A percentile compares a stretch with the other conserved stretches of the same genome.
phyloP scores from a whole-genome alignment of 306 rosid genomes.

The Prosopis cineraria region DNA sequence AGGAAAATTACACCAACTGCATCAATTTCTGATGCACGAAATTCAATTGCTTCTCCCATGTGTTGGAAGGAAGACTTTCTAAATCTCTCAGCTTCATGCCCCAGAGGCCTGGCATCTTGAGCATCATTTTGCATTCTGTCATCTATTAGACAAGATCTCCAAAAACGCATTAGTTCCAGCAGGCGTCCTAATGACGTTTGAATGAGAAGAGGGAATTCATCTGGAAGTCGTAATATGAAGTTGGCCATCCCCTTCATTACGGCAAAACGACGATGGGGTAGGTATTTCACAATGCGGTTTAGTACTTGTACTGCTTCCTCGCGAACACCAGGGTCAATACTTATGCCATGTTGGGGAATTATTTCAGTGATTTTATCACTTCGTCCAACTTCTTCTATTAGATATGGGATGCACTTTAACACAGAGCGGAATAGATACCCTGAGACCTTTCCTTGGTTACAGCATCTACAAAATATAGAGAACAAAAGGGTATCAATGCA shows the following conservation, averaged over 20 bases:
- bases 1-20: slow-evolving; percentile 99
- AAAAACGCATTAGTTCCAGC: slow-evolving; percentile 96
- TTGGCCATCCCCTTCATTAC: slow-evolving; percentile 98
- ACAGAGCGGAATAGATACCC: slow-evolving; percentile 95
- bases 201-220: slow-evolving; percentile 98
- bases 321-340: slow-evolving; percentile 99
- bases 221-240: slow-evolving; percentile 90
- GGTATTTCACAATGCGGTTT: slow-evolving; percentile 86
- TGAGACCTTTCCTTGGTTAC: slow-evolving; percentile 98
- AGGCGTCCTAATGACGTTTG: slow-evolving; percentile 96
- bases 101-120: slow-evolving; percentile 51
- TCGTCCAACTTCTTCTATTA: slow-evolving; percentile 98
- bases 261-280: slow-evolving; percentile 96
- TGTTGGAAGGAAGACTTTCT: slow-evolving; percentile 77
- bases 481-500: slow-evolving; percentile 28
- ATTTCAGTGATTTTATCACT: slow-evolving; percentile 97
- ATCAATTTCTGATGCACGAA: slow-evolving; percentile 92
- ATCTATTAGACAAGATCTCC: slow-evolving; percentile 95
- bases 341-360: slow-evolving; percentile 99
- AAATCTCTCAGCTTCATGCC: slow-evolving; percentile 62
- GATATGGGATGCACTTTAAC: slow-evolving; percentile 95
- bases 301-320: slow-evolving; percentile 98
- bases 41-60: slow-evolving; percentile 76
- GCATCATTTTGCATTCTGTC: slow-evolving; percentile 72
- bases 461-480: slow-evolving; percentile 68